Conservation (phyloP, 192 early-diverging fungal genomes). For the Polychytrium aggregatum region DNA sequence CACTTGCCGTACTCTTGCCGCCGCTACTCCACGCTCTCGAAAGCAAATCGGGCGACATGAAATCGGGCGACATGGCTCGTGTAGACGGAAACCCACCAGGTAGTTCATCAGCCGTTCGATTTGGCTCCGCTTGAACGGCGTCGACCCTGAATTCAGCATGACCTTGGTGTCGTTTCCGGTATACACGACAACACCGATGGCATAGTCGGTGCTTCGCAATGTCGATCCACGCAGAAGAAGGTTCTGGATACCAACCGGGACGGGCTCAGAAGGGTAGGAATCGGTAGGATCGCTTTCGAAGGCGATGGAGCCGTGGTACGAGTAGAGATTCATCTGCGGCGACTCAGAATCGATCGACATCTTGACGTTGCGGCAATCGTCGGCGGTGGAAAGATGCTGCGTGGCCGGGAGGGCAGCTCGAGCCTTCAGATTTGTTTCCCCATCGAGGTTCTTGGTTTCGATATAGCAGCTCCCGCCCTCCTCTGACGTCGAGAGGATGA, state of each 20-base stretch:
- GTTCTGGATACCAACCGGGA: conserved; percentile 68
- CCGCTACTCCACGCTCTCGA: too few relatives aligned
- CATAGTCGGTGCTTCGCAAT: conserved; percentile 78
- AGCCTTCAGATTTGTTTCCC: conserved; percentile 93
- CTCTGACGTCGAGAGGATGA: conserved; percentile 70
- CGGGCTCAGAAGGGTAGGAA: background rate
- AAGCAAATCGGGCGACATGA: too few relatives aligned
- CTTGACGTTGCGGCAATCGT: conserved; percentile 46
- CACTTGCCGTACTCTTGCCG: too few relatives aligned
- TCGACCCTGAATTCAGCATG: conserved; percentile 75
- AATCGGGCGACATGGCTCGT: too few relatives aligned
- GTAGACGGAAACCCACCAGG: conserved; percentile 64
- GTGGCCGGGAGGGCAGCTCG: conserved; percentile 56
- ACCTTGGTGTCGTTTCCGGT: conserved; percentile 89
- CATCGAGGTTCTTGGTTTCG: conserved; percentile 93
- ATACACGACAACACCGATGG: conserved; percentile 70
- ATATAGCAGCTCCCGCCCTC: conserved; percentile 66
- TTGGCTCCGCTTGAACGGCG: conserved; percentile 74
- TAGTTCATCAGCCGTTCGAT: conserved; percentile 84
- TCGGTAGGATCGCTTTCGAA: conserved; percentile 3
- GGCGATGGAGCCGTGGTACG: conserved; percentile 36
- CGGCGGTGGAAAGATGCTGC: conserved; percentile 50
- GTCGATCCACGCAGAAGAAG: conserved; percentile 77
- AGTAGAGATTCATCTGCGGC: conserved; percentile 34
- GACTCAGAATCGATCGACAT: conserved; percentile 27